These are phyloP conservation scores for Russula lepida DNA, from an alignment of 768 basidiomycete species.

Conservation along the genomic window DNA sequence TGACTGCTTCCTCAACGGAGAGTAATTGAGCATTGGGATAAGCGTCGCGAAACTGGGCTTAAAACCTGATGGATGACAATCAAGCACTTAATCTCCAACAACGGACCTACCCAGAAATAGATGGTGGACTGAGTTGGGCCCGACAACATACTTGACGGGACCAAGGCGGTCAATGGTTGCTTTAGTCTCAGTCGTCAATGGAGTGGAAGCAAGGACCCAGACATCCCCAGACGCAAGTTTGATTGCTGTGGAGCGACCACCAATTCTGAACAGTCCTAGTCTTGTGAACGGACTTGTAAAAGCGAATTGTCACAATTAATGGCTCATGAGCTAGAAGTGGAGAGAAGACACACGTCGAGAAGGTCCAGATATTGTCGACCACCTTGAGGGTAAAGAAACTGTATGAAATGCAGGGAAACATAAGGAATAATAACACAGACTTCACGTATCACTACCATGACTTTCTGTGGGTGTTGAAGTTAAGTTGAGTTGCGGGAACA, in stretches of 20 bases:
- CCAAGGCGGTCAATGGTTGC: conserved; percentile 54
- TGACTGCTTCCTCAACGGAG: conserved; percentile 50
- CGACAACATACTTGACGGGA: conserved; percentile 59
- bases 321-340: neutral
- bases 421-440: too few relatives aligned
- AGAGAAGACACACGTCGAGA: conserved; percentile 40
- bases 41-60: conserved; percentile 56
- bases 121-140: conserved; percentile 50
- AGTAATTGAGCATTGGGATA: conserved; percentile 67
- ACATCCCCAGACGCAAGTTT: conserved; percentile 58
- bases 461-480: too few relatives aligned
- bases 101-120: conserved; percentile 43
- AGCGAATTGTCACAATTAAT: neutral
- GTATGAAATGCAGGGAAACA: too few relatives aligned
- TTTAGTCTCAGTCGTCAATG: conserved; percentile 58
- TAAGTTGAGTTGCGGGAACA: too few relatives aligned
- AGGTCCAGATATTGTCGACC: too few relatives aligned
- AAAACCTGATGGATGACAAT: conserved; percentile 12
- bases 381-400: too few relatives aligned
- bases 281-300: conserved; percentile 54
- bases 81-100: conserved; percentile 18
- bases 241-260: conserved; percentile 79
- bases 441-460: too few relatives aligned
- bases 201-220: conserved; percentile 79
- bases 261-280: conserved; percentile 60